Percentiles rank a stretch among this genome's conserved stretches.
These are phyloP conservation scores for Intubia oerlemansii DNA, from an alignment of 2,329 filamentous ascomycete genomes.

Conservation along the genomic window DNA sequence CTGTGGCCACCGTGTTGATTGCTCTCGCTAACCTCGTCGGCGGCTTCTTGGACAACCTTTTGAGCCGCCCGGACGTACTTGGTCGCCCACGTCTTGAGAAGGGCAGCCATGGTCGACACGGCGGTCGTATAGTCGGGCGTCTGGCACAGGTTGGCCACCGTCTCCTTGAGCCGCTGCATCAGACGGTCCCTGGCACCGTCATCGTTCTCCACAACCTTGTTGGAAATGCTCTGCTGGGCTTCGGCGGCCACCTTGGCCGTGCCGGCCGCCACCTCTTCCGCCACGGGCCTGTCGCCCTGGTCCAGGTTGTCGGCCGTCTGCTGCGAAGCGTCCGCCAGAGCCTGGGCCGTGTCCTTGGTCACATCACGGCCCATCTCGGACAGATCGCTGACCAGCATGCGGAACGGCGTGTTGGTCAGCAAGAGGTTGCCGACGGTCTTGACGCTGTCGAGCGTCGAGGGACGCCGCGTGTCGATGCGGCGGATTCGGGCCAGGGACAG, in stretches of 20 bases:
- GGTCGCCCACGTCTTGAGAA: constrained; percentile 35
- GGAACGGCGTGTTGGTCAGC: constrained; percentile 76
- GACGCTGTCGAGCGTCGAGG: constrained; percentile 28
- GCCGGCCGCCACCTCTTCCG: constrained; percentile 31
- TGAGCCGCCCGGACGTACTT: constrained; percentile 44
- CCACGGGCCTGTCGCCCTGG: constrained; percentile 19
- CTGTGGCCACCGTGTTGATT: no score
- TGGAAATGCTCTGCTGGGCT: constrained; percentile 46
- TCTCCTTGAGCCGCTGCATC: constrained; percentile 53
- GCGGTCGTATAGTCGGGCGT: constrained; percentile 71
- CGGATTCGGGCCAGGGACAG: constrained; percentile 37
- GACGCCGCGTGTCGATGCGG: constrained; percentile 24
- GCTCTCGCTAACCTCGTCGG: no score
- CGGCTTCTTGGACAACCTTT: constrained; percentile 1
- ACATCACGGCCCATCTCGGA: constrained; percentile 62
- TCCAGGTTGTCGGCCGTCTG: constrained; percentile 53
- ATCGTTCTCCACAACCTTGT: constrained; percentile 53
- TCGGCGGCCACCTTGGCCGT: constrained; percentile 30
- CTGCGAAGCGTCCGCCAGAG: constrained; percentile 54
- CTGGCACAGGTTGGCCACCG: constrained; percentile 51
- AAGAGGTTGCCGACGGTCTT: constrained; percentile 69
- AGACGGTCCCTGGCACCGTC: constrained; percentile 35
- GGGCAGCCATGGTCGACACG: constrained; percentile 59
- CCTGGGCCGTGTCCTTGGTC: constrained; percentile 68
- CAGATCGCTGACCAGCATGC: constrained; percentile 64